Conservation (phyloP, 2,329 filamentous ascomycete genomes). For the Escovopsis weberi region DNA sequence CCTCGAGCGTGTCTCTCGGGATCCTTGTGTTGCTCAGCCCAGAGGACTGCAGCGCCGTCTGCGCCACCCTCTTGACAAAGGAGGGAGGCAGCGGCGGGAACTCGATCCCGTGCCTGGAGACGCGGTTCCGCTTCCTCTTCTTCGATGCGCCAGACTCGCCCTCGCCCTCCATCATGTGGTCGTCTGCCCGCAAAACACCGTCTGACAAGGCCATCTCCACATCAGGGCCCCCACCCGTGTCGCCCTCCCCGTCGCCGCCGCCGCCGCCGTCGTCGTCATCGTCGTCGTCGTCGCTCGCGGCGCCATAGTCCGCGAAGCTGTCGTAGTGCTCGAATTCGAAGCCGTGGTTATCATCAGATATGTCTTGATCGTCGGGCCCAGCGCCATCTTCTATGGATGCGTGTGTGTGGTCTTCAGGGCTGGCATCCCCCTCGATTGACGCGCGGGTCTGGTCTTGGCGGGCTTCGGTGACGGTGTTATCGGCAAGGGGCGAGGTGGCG, state of each 20-base stretch:
- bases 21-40: constrained; percentile 54
- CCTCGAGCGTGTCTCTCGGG: constrained; percentile 56
- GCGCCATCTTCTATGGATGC: too few species aligned
- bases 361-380: too few species aligned
- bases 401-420: constrained; percentile 1
- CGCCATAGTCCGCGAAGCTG: background rate
- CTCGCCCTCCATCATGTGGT: background rate
- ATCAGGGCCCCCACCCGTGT: too few species aligned
- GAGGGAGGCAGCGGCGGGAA: constrained; percentile 61
- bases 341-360: too few species aligned
- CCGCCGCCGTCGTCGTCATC: too few species aligned
- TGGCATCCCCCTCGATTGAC: background rate
- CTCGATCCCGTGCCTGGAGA: constrained; percentile 58
- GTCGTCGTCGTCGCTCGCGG: background rate
- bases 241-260: too few species aligned
- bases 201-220: too few species aligned
- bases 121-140: constrained; percentile 24
- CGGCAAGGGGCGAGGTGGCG: constrained; percentile 13
- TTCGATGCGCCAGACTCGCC: background rate
- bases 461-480: constrained; percentile 10
- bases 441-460: constrained; percentile 6
- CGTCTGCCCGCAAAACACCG: too few species aligned
- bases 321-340: background rate
- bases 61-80: constrained; percentile 60
- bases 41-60: constrained; percentile 53